phyloP scores from a whole-genome alignment of 495 filamentous ascomycete genomes.

The Hyphodiscus hymeniophilus region DNA sequence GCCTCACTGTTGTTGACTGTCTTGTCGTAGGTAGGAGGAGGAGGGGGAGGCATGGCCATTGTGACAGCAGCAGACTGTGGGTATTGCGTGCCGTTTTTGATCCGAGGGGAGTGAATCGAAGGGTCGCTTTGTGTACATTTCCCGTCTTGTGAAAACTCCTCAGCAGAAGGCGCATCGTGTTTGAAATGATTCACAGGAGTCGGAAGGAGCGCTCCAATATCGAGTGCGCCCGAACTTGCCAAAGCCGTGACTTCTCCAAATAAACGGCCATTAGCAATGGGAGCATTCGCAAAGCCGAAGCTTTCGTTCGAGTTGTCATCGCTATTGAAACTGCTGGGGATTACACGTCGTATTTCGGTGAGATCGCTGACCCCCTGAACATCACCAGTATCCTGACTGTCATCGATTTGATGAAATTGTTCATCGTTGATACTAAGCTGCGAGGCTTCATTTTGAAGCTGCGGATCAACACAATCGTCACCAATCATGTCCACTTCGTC shows the following conservation, averaged over 20 bases:
- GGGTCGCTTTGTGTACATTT: conserved; percentile 7
- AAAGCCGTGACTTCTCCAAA: conserved; percentile 80
- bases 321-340: conserved; percentile 32
- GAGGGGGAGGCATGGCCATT: conserved; percentile 4
- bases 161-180: conserved; percentile 26
- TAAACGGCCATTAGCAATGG: conserved; percentile 32
- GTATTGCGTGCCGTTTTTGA: neutral
- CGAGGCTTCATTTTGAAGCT: conserved; percentile 49
- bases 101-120: neutral
- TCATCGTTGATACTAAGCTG: conserved; percentile 56
- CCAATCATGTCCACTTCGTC: conserved; percentile 26
- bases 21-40: neutral
- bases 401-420: conserved; percentile 26
- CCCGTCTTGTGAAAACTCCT: conserved; percentile 32
- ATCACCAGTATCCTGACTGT: conserved; percentile 9
- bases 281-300: conserved; percentile 32
- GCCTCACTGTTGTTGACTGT: conserved; percentile 29
- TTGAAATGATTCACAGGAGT: conserved; percentile 17
- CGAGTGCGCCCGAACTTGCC: conserved; percentile 43
- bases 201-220: conserved; percentile 40
- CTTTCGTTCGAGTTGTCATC: conserved; percentile 31
- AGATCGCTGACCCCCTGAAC: conserved; percentile 7
- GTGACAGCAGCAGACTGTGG: neutral
- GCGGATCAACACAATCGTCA: conserved; percentile 26
- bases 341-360: conserved; percentile 24